Evolutionary conservation across 1,139 yeast species (phyloP), one percentile per base, ranked within the genome.

Genomic region (Hyphopichia burtonii): DNA sequence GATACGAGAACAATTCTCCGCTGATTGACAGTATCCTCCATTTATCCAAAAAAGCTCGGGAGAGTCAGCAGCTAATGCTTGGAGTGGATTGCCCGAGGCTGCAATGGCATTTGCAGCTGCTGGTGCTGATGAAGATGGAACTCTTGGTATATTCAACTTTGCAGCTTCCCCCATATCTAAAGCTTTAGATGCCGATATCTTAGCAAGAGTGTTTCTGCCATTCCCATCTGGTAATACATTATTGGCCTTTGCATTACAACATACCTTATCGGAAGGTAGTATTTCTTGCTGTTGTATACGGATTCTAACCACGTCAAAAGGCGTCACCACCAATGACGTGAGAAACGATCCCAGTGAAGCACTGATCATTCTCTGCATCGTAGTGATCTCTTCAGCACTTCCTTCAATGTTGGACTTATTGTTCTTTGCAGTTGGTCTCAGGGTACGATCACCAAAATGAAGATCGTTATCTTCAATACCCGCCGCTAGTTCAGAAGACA

Each of bases 341-440:
- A 90, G 61, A n/a, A 93, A 61, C 1, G 97, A 87, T 2, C 99
- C 99, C 38, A 86, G 77, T 55, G 96, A 86, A 0, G 98, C 98
- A 47, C 96, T 86, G 32, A 87, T 63, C 94, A 90, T 89, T 43
- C 91, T 65, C 58, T 89, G 90, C 2, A 64, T 48, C 19, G 80
- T 58, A 9, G 86, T 68, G 41, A 82, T 71, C 28, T 66, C 60
- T 14, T 25, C 28, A 25, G n/a, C 28, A 25, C 4, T 25, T 10
- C n/a, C 7, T 9, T 9, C 28, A 8, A 8, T 11, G 11, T 25
- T 25, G 23, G 23, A 7, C 6, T 9, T 22, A 9, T 25, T 25
- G 12, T 25, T 14, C 11, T 22, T 23, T 12, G 37, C 20, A 34
- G 33, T 16, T 15, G 17, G 15, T 22, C 2, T 37, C 31, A 34